Evolutionary conservation across 768 basidiomycete species (phyloP), one percentile per base, ranked within the genome.

Genomic region (Saitozyma podzolica): DNA sequence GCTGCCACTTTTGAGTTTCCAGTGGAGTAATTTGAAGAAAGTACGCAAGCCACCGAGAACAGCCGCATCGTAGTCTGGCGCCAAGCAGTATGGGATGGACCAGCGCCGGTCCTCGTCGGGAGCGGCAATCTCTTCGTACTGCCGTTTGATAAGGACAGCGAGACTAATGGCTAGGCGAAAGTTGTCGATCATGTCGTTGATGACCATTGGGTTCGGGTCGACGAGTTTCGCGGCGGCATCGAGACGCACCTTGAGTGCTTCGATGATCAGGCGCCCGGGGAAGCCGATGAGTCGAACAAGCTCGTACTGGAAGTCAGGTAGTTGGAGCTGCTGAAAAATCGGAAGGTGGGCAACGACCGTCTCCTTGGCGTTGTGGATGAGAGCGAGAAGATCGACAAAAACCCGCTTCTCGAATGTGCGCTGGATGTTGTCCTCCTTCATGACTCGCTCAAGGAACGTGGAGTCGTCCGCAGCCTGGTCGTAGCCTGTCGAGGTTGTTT

Each of bases 401-500:
- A 79, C 78, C 54, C 79, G 74, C 69, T 89, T 92, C 79, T 94
- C 92, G 78, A 99, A 97, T 9, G 91, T 92, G 64, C 89, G 85
- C 79, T 94, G 90, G 73, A 98, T 88, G n/a, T 89, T 89, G 72
- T 98, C 95, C 79, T 98, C 95, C 78, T 98, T 97, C 61, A 96
- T 84, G 29, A 97, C 82, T 39, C 92, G 86, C 77, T 97, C 96
- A 41, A 97, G 89, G 78, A 98, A 99, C 42, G 90, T 91, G 17
- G 88, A 87, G 19, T 88, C 86, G 68, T 88, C 88, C 6, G 86
- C 76, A 11, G 64, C 66, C 47, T 74, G 66, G 11, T 63, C 64
- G 16, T 49, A 58, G n/a, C 54, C 66, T 4, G 60, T 39, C 8
- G 55, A 59, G n/a, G 59, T 48, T 9, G 67, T 59, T 11, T 59